Evolutionary conservation across 768 basidiomycete species (phyloP).

Genomic region (Psilocybe sp.): DNA sequence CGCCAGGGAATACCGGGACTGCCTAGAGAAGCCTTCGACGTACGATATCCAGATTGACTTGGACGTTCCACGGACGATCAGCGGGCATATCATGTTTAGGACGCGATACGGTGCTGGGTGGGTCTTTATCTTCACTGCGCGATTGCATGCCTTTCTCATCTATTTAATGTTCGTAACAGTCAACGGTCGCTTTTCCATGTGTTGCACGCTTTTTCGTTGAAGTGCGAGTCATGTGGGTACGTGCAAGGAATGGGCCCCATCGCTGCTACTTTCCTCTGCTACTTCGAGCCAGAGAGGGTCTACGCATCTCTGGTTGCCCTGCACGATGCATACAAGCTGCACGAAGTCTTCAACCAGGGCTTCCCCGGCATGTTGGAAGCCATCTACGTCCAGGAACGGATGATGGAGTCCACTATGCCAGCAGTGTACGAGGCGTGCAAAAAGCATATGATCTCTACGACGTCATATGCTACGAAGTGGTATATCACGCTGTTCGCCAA

Average conservation of each 20-base stretch:
- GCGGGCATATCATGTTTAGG: slow-evolving; percentile 89
- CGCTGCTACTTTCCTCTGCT: slow-evolving; percentile 90
- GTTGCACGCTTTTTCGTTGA: slow-evolving; percentile 85
- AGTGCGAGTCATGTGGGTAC: slow-evolving; percentile 87
- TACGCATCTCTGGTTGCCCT: slow-evolving; percentile 85
- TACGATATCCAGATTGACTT: slow-evolving; percentile 98
- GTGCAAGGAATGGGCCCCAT: slow-evolving; percentile 99
- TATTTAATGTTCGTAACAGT: slow-evolving; percentile 33
- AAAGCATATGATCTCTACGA: slow-evolving; percentile 88
- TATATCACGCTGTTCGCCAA: slow-evolving; percentile 98
- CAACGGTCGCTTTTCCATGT: slow-evolving; percentile 96
- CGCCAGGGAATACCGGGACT: slow-evolving; percentile 53
- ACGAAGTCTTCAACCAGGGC: slow-evolving; percentile 86
- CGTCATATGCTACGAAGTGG: slow-evolving; percentile 98
- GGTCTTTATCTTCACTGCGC: slow-evolving; percentile 26
- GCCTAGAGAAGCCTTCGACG: slow-evolving; percentile 74
- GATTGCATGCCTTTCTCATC: not conserved
- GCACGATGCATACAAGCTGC: slow-evolving; percentile 86
- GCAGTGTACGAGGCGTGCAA: slow-evolving; percentile 83
- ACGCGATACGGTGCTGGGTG: slow-evolving; percentile 96
- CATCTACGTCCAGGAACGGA: slow-evolving; percentile 93
- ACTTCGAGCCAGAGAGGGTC: slow-evolving; percentile 86
- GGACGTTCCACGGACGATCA: slow-evolving; percentile 95
- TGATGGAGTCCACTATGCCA: slow-evolving; percentile 87
- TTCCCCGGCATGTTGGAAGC: slow-evolving; percentile 94